Conservation (phyloP, 2,329 filamentous ascomycete genomes). For the Polychaeton citri region DNA sequence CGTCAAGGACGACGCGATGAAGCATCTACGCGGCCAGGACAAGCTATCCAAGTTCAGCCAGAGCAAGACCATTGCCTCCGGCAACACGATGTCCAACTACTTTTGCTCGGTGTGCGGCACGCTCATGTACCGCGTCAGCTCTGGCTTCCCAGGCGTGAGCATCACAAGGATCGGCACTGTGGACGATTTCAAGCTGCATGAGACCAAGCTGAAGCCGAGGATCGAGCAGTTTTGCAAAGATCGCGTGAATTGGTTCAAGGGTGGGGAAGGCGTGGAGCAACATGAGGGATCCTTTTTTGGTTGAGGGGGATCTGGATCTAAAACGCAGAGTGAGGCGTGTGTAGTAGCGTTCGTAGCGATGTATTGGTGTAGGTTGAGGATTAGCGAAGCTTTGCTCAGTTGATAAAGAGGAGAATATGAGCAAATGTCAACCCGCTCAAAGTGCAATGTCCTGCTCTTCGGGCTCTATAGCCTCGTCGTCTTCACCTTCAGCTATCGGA, state of each 20-base stretch:
- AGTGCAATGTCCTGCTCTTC: too few relatives aligned
- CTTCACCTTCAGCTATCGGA: neutral
- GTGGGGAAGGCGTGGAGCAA: constrained; percentile 22
- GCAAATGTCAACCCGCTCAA: too few relatives aligned
- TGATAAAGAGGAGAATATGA: too few relatives aligned
- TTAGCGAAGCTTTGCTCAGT: neutral
- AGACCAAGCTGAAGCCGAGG: constrained; percentile 42
- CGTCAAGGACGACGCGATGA: constrained; percentile 31
- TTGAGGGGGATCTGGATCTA: too few relatives aligned
- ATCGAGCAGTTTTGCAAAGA: constrained; percentile 41
- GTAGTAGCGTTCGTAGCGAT: neutral
- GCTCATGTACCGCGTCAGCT: constrained; percentile 44
- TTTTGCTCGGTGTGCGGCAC: constrained; percentile 49
- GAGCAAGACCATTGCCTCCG: constrained; percentile 32
- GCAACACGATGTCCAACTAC: constrained; percentile 44
- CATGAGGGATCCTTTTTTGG: constrained; percentile 1
- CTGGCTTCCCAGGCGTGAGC: constrained; percentile 30
- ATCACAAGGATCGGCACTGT: constrained; percentile 47
- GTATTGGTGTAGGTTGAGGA: neutral
- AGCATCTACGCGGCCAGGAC: constrained; percentile 38
- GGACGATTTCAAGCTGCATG: constrained; percentile 46
- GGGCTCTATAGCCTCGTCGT: too few relatives aligned
- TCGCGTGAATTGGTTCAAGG: constrained; percentile 37
- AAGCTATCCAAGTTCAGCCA: constrained; percentile 37
- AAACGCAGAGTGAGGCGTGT: too few relatives aligned